Evolutionary conservation across 2,329 filamentous ascomycete genomes (phyloP).

Genomic region (Fusarium citri): DNA sequence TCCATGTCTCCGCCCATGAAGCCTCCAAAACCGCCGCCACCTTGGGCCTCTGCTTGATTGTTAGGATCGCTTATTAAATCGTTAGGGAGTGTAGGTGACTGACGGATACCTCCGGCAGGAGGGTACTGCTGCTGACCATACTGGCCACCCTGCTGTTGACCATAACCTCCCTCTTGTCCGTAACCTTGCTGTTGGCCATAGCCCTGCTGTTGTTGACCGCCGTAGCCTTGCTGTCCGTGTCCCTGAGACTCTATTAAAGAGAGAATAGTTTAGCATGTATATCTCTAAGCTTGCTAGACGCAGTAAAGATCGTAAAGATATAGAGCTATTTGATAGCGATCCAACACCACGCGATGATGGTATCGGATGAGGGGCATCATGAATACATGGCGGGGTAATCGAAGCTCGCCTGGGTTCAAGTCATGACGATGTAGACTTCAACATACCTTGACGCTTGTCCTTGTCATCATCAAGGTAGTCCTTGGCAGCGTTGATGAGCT

Average conservation of each 20-base stretch:
- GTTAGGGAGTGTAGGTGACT: conserved; percentile 24
- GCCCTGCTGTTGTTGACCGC: conserved; percentile 23
- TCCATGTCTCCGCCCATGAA: conserved; percentile 60
- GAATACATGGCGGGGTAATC: conserved; percentile 41
- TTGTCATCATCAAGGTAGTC: conserved; percentile 51
- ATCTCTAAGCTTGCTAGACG: neutral
- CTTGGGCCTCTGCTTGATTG: conserved; percentile 49
- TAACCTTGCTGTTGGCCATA: conserved; percentile 24
- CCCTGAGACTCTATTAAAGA: conserved; percentile 22
- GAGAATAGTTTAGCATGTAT: conserved; percentile 9
- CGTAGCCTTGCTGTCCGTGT: conserved; percentile 21
- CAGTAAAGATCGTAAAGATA: neutral
- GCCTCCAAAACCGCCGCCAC: conserved; percentile 53
- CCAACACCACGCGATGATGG: neutral
- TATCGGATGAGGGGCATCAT: conserved; percentile 31
- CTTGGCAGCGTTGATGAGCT: conserved; percentile 53
- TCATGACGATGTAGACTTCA: neutral
- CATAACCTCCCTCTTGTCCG: conserved; percentile 18
- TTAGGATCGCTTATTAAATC: conserved; percentile 8
- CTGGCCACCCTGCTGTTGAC: conserved; percentile 18
- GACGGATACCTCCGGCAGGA: conserved; percentile 44
- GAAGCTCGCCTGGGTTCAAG: conserved; percentile 1
- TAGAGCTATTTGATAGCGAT: neutral
- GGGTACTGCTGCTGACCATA: conserved; percentile 40
- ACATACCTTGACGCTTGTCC: conserved; percentile 44